These are phyloP conservation scores for Eutrema heterophyllum DNA, from an alignment of 345 rosid genomes.

Conservation along the genomic window DNA sequence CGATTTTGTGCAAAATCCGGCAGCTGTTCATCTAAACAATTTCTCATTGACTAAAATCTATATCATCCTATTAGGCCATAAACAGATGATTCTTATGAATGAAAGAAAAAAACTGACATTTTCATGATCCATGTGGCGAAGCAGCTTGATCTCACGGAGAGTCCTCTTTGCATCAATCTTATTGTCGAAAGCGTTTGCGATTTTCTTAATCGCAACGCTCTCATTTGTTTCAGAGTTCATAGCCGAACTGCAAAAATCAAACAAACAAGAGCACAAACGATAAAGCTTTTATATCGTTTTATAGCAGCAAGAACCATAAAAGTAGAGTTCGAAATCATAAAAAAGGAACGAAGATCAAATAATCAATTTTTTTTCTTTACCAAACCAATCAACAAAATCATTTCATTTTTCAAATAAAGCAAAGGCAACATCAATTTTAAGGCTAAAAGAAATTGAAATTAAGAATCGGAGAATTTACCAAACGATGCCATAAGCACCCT, in stretches of 20 bases:
- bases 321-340: background rate
- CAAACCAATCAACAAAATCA: conserved; percentile 15
- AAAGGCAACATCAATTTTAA: background rate
- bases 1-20: background rate
- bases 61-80: background rate
- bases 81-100: background rate
- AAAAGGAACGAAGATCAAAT: background rate
- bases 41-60: background rate
- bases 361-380: conserved; percentile 8
- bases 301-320: background rate
- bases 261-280: background rate
- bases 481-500: conserved; percentile 99
- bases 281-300: background rate
- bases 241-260: conserved; percentile 52
- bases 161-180: conserved; percentile 98
- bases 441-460: background rate
- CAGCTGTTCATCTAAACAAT: background rate
- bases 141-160: conserved; percentile 97
- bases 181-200: conserved; percentile 95
- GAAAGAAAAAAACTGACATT: conserved; percentile 45
- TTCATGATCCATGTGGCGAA: conserved; percentile 99
- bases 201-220: conserved; percentile 91
- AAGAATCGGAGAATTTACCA: conserved; percentile 43
- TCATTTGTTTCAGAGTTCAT: conserved; percentile 91
- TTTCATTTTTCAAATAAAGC: background rate